These are phyloP conservation scores for Crithidia acanthocephali DNA, from an alignment of 208 protist species.

Conservation along the genomic window DNA sequence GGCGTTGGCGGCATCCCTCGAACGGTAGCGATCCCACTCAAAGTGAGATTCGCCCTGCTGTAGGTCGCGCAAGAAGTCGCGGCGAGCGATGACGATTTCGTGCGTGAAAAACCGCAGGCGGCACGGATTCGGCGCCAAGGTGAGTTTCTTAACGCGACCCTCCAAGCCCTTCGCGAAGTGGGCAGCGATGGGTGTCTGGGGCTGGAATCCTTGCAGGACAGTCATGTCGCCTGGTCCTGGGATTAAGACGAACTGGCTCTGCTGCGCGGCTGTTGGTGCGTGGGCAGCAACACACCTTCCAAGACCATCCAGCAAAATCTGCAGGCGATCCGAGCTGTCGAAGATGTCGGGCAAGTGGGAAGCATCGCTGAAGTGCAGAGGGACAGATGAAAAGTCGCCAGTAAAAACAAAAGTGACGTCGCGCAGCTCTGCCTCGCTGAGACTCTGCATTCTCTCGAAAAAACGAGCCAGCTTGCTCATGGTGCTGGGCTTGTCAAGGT, in stretches of 20 bases:
- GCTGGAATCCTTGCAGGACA: conserved; percentile 69
- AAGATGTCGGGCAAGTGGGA: conserved; percentile 80
- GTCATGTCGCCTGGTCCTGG: conserved; percentile 78
- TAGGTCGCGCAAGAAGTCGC: conserved; percentile 75
- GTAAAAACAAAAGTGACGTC: conserved; percentile 85
- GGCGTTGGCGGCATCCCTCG: conserved; percentile 1
- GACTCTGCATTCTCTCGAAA: conserved; percentile 85
- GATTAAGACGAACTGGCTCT: conserved; percentile 82
- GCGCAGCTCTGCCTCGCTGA: conserved; percentile 72
- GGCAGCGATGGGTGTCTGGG: conserved; percentile 71
- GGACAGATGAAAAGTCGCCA: conserved; percentile 74
- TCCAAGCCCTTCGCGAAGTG: conserved; percentile 58
- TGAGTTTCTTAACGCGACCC: conserved; percentile 62
- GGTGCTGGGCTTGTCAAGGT: conserved; percentile 76
- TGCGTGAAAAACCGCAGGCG: conserved; percentile 88
- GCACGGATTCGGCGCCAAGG: conserved; percentile 83
- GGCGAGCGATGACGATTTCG: conserved; percentile 78
- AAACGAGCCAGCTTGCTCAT: conserved; percentile 61
- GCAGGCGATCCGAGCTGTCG: conserved; percentile 62
- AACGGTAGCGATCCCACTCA: conserved; percentile 31
- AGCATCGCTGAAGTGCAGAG: conserved; percentile 77
- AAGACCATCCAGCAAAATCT: conserved; percentile 54
- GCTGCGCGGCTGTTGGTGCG: conserved; percentile 76
- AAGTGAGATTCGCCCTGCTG: conserved; percentile 54
- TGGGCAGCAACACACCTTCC: conserved; percentile 57